Conservation (phyloP, 768 basidiomycete species). For the Rhizopogon salebrosus region DNA sequence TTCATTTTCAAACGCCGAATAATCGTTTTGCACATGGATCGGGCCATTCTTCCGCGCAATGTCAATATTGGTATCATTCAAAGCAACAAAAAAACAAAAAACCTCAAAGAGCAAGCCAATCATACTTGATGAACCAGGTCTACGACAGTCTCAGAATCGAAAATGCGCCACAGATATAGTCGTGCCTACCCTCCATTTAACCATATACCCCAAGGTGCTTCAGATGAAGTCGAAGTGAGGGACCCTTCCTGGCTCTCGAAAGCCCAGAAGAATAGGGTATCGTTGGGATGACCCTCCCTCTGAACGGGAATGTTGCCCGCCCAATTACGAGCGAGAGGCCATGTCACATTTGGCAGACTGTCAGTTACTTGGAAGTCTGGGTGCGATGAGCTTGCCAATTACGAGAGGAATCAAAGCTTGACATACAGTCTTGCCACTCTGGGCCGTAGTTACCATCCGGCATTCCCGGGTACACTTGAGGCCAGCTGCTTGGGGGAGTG, state of each 20-base stretch:
- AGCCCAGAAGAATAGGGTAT: constrained; percentile 64
- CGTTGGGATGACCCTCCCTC: constrained; percentile 53
- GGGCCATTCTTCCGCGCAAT: constrained; percentile 55
- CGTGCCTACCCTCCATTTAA: constrained; percentile 59
- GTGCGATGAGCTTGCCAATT: background rate
- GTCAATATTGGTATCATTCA: background rate
- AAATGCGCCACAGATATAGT: background rate
- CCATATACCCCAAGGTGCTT: constrained; percentile 70
- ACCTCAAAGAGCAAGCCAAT: constrained; percentile 62
- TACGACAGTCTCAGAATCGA: constrained; percentile 11
- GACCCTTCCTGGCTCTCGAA: constrained; percentile 56
- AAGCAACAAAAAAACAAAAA: constrained; percentile 22
- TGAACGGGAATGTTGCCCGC: constrained; percentile 64
- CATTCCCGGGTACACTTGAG: constrained; percentile 39
- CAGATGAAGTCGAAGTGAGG: constrained; percentile 36
- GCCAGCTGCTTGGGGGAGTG: constrained; percentile 28
- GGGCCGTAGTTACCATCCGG: constrained; percentile 44
- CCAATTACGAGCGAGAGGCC: constrained; percentile 44
- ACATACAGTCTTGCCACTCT: constrained; percentile 59
- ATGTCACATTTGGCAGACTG: constrained; percentile 57
- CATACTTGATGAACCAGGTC: constrained; percentile 70
- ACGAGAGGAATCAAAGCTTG: background rate
- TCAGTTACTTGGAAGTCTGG: constrained; percentile 58
- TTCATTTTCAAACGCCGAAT: constrained; percentile 43
- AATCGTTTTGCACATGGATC: constrained; percentile 49